Base-by-base conservation (phyloP, 2,329 filamentous ascomycete species). In the Ascochyta lentis region DNA sequence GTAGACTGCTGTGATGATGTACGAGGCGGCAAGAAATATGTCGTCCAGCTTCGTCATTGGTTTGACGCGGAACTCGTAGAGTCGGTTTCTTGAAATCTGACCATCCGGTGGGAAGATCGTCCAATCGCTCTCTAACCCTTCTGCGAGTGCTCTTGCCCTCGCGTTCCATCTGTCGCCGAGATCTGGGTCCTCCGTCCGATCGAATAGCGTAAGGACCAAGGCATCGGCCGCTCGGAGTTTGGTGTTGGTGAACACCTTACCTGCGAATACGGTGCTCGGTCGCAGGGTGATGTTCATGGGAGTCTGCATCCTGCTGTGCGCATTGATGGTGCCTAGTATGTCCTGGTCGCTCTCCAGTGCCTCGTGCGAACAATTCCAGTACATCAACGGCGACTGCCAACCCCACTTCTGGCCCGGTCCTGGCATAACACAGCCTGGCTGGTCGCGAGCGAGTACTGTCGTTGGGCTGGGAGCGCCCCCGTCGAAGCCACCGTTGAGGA, bases 361-460 rank as follows among this genome's bases (percentile, higher is more conserved):
- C 6, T 78, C 68, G n/a, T 81, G 60, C 4, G 81, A 89, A 69
- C 87, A 89, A 56, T 86, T 83, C 90, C 90, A 94, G 73, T 92
- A 93, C 73, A 91, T 87, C 49, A 94, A 76, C 1, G 90, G 90
- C n/a, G 90, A 93, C 66, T 93, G 89, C 68, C 90, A 90, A 64
- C 90, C 90, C 89, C 89, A 92, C 4, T 86, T 86, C 63, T 86
- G 77, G 61, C 86, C 83, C 4, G 81, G 85, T 31, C 86, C 72
- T 13, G 67, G 54, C 1, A 53, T 33, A 4, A 63, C n/a, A 37
- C 71, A 74, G 47, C 59, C 61, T 23, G 50, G 10, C 13, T 38
- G 31, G 38, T 23, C 44, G 15, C 49, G 45, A 22, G 49, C 53
- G 4, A 56, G 31, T 22, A 40, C 39, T 46, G 16, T 27, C n/a